Conservation (phyloP, 768 basidiomycete genomes). For the Leccinum uliginosum region DNA sequence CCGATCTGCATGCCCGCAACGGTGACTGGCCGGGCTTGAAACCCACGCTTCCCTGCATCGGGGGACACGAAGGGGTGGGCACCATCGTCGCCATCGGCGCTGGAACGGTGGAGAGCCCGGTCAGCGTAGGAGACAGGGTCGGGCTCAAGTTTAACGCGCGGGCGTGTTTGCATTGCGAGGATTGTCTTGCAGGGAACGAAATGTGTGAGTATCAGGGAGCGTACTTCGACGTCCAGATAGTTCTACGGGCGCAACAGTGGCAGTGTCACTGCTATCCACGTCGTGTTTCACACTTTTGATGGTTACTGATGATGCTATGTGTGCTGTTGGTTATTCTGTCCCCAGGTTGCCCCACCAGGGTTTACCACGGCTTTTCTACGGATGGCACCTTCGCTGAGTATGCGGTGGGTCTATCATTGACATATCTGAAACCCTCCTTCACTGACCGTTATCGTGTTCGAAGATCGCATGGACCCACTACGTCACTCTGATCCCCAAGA, state of each 20-base stretch:
- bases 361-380: constrained; percentile 33
- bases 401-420: constrained; percentile 19
- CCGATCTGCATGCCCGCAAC: constrained; percentile 36
- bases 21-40: constrained; percentile 34
- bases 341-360: constrained; percentile 10
- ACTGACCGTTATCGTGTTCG: neutral
- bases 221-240: neutral
- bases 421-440: neutral
- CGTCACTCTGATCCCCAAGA: constrained; percentile 43
- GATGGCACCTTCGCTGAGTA: constrained; percentile 45
- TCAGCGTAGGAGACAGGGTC: constrained; percentile 38
- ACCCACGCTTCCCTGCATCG: constrained; percentile 32
- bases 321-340: neutral
- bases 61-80: constrained; percentile 48
- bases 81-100: constrained; percentile 41
- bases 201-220: constrained; percentile 15
- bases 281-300: neutral
- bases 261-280: no score
- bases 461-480: constrained; percentile 34
- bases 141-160: constrained; percentile 43
- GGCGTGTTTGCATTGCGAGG: constrained; percentile 37
- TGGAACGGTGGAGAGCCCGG: constrained; percentile 25
- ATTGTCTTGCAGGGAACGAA: constrained; percentile 37
- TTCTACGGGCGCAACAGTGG: neutral
- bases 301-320: neutral